Percentiles rank a stretch among this genome's conserved stretches.
Conservation (phyloP, 2,329 filamentous ascomycete genomes). For the Diaporthe helianthi region DNA sequence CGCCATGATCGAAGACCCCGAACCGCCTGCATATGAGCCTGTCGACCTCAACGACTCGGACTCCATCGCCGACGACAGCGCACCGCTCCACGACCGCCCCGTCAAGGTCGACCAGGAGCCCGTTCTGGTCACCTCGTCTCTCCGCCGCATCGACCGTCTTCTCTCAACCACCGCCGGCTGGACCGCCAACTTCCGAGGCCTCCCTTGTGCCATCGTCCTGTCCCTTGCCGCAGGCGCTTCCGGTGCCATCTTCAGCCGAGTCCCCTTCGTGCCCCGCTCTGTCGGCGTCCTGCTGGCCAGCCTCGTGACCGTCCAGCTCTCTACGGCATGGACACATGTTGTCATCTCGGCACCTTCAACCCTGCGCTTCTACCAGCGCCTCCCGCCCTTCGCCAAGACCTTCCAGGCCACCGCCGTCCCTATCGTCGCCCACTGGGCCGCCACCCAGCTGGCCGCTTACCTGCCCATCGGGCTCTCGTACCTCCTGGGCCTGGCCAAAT, state of each 20-base stretch:
- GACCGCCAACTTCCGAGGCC: conserved; percentile 73
- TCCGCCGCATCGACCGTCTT: conserved; percentile 58
- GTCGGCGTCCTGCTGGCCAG: conserved; percentile 64
- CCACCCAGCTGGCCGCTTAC: conserved; percentile 57
- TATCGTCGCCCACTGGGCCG: conserved; percentile 67
- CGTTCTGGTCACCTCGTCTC: conserved; percentile 56
- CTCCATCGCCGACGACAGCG: conserved; percentile 43
- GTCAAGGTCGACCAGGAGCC: conserved; percentile 43
- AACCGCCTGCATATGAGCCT: conserved; percentile 61
- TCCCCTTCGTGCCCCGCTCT: conserved; percentile 49
- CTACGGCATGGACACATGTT: conserved; percentile 84
- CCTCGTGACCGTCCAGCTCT: conserved; percentile 70
- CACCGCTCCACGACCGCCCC: conserved; percentile 45
- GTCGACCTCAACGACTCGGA: conserved; percentile 51
- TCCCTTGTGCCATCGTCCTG: conserved; percentile 57
- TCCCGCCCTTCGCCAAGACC: conserved; percentile 69
- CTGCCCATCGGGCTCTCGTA: conserved; percentile 56
- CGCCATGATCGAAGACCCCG: conserved; percentile 65
- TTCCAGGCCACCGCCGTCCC: conserved; percentile 75
- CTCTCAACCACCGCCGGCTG: conserved; percentile 70
- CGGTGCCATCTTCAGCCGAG: conserved; percentile 51
- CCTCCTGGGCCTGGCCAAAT: conserved; percentile 54
- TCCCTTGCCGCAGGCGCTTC: conserved; percentile 46
- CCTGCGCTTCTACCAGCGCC: conserved; percentile 71
- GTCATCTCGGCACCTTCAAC: conserved; percentile 75